Evolutionary conservation across 2,329 filamentous ascomycete species (phyloP).

Genomic region (Hymenoscyphus infarciens): DNA sequence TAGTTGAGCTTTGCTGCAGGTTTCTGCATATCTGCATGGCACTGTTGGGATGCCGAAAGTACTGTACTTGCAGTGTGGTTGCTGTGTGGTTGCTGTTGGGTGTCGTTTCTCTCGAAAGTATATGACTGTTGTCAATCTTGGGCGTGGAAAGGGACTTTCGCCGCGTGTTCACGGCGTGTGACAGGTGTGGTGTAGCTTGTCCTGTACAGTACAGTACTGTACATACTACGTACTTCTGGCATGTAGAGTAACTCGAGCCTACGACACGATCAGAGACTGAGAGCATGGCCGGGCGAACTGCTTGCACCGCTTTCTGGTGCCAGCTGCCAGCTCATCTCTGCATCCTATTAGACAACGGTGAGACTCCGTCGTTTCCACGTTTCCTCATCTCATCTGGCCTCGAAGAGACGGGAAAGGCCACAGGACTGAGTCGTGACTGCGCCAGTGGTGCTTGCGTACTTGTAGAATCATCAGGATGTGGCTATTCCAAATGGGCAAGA

Average conservation of each 20-base stretch:
- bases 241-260: constrained; percentile 2
- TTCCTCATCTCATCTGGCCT: constrained; percentile 4
- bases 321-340: constrained; percentile 10
- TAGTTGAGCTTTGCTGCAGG: constrained; percentile 1
- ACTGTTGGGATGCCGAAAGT: constrained; percentile 2
- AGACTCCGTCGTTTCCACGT: neutral
- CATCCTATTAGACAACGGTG: constrained; percentile 8
- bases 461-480: neutral
- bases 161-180: constrained; percentile 30
- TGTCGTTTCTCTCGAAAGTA: neutral
- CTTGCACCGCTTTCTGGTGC: constrained; percentile 2
- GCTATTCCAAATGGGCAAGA: neutral
- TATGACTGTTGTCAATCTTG: constrained; percentile 6
- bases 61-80: neutral
- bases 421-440: neutral
- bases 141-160: constrained; percentile 18
- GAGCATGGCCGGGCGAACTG: neutral
- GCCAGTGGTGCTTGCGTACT: neutral
- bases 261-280: neutral
- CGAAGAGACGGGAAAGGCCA: neutral
- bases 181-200: constrained; percentile 21
- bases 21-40: constrained; percentile 2
- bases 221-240: too few relatives aligned
- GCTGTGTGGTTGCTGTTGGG: constrained; percentile 1
- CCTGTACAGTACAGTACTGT: too few relatives aligned